A percentile compares a stretch with the other conserved stretches of the same genome.
Evolutionary conservation across 805 yeast species (phyloP).

Genomic region (Spathaspora girioi): DNA sequence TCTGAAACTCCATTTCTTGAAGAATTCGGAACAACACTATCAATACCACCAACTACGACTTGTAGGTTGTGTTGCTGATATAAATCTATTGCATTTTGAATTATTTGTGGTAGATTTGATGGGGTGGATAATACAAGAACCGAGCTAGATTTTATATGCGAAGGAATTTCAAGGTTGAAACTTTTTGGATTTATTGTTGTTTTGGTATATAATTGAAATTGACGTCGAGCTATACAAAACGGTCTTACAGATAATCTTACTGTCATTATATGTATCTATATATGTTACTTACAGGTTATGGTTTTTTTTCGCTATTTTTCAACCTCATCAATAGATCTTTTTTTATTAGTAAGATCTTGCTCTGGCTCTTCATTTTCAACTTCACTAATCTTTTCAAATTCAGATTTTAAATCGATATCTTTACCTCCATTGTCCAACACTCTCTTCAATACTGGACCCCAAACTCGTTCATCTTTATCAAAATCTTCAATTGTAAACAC

Average conservation of each 20-base stretch:
- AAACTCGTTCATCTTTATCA: constrained; percentile 54
- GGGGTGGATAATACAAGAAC: constrained; percentile 36
- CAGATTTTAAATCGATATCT: constrained; percentile 21
- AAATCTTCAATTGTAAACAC: constrained; percentile 70
- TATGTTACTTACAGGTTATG: not conserved
- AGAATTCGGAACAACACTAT: constrained; percentile 31
- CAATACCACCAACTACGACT: constrained; percentile 40
- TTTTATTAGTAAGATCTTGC: constrained; percentile 9
- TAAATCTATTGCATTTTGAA: constrained; percentile 25
- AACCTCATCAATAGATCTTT: constrained; percentile 20
- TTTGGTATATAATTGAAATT: constrained; percentile 3
- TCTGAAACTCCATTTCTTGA: constrained; percentile 33
- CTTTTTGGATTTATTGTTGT: constrained; percentile 14
- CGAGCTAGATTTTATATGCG: constrained; percentile 21
- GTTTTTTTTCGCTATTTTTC: constrained; percentile 2
- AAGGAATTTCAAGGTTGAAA: constrained; percentile 7
- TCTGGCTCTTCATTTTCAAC: not conserved
- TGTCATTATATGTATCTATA: not conserved
- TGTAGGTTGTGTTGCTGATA: constrained; percentile 25
- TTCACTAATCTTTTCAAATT: constrained; percentile 12
- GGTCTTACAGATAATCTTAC: not conserved
- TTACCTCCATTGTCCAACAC: constrained; percentile 43
- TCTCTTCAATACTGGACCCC: constrained; percentile 63
- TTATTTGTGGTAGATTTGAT: constrained; percentile 23
- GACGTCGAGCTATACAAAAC: not conserved